phyloP scores from a whole-genome alignment of 768 basidiomycete genomes.

The Termitomyces bulborhizus region DNA sequence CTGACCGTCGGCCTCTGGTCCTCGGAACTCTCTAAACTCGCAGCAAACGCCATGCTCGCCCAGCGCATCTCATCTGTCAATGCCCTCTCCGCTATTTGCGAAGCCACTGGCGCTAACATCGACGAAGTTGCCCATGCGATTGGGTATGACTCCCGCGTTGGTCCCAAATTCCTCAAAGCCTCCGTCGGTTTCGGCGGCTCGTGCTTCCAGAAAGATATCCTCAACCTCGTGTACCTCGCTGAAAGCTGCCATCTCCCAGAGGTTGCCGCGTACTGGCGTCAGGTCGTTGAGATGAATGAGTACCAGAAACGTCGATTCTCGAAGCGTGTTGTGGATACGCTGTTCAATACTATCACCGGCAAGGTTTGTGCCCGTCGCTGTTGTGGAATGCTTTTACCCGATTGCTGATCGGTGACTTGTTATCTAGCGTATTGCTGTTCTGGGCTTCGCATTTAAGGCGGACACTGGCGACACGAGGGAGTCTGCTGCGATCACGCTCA shows the following conservation, averaged over 20 bases:
- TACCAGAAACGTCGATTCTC: constrained; percentile 97
- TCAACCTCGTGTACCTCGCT: constrained; percentile 96
- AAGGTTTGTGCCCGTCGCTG: constrained; percentile 51
- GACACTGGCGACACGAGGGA: constrained; percentile 99
- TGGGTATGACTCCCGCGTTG: constrained; percentile 89
- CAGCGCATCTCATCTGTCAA: constrained; percentile 99
- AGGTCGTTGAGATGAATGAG: constrained; percentile 98
- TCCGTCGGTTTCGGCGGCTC: constrained; percentile 96
- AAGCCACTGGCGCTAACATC: constrained; percentile 97
- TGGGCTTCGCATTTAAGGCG: constrained; percentile 99
- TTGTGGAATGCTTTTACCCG: not conserved
- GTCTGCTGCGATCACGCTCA: constrained; percentile 90
- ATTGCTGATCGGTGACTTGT: not conserved
- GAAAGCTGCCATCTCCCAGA: constrained; percentile 94
- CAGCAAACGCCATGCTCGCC: constrained; percentile 98
- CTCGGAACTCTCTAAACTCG: constrained; percentile 96
- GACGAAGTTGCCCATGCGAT: constrained; percentile 96
- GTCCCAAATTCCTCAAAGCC: constrained; percentile 92
- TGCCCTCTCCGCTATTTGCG: constrained; percentile 96
- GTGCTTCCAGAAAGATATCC: constrained; percentile 99
- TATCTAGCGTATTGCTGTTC: constrained; percentile 78
- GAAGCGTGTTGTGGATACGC: constrained; percentile 91
- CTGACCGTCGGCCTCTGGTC: constrained; percentile 97
- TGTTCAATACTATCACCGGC: constrained; percentile 97
- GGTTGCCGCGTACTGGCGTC: constrained; percentile 96